These are phyloP conservation scores for Geotrichum ghanense DNA, from an alignment of 805 yeast species.

Conservation along the genomic window DNA sequence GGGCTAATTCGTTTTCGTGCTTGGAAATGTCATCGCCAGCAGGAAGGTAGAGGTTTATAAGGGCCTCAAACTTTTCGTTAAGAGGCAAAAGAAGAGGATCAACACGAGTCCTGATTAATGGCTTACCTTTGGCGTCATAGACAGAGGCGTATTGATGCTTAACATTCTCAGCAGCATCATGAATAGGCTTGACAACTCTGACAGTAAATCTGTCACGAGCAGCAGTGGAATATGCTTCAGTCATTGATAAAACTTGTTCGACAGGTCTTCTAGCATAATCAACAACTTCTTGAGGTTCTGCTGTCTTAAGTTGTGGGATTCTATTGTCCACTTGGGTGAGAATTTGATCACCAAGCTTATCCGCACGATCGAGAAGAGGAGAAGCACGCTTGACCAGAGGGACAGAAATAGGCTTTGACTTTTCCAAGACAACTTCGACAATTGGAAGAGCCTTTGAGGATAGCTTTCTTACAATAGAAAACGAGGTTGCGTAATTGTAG, in stretches of 20 bases:
- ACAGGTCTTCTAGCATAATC: slow-evolving; percentile 29
- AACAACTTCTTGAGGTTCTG: slow-evolving; percentile 41
- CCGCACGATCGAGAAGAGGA: slow-evolving; percentile 37
- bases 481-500: slow-evolving; percentile 46
- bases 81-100: slow-evolving; percentile 55
- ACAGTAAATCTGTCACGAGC: slow-evolving; percentile 25
- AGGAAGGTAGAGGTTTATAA: slow-evolving; percentile 37
- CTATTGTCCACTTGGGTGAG: slow-evolving; percentile 45
- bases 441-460: slow-evolving; percentile 52
- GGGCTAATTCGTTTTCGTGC: slow-evolving; percentile 45
- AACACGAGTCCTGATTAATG: slow-evolving; percentile 46
- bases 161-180: slow-evolving; percentile 33
- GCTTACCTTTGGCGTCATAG: slow-evolving; percentile 50
- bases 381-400: slow-evolving; percentile 29
- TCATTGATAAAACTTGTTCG: slow-evolving; percentile 24
- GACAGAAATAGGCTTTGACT: slow-evolving; percentile 20
- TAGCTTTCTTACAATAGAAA: slow-evolving; percentile 46
- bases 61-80: slow-evolving; percentile 40
- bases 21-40: slow-evolving; percentile 28
- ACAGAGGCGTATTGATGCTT: slow-evolving; percentile 38
- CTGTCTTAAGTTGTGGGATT: slow-evolving; percentile 49
- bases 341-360: slow-evolving; percentile 43
- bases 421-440: slow-evolving; percentile 30
- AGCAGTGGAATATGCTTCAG: slow-evolving; percentile 24
- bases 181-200: slow-evolving; percentile 40